Conservation (phyloP, 352 stramenopile genomes). For the Globisporangium sylvaticum region DNA sequence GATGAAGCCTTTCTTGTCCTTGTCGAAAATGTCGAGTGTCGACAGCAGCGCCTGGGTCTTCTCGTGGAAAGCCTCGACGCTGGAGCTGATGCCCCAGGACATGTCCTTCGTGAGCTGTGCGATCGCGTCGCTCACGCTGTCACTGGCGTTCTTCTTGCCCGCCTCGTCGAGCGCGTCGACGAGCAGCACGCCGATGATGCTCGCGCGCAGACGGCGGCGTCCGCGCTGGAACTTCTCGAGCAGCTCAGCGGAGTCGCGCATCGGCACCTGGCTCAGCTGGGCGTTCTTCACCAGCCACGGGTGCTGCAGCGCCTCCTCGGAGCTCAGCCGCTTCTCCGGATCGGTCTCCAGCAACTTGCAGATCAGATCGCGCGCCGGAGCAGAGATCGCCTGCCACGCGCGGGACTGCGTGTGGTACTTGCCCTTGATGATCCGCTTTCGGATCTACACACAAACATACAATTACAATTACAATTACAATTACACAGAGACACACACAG, state of each 20-base stretch:
- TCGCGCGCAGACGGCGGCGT: slow-evolving; percentile 66
- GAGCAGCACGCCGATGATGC: slow-evolving; percentile 74
- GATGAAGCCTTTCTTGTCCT: slow-evolving; percentile 79
- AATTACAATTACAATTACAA: too few species aligned
- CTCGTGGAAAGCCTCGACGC: slow-evolving; percentile 52
- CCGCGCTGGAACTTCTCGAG: slow-evolving; percentile 80
- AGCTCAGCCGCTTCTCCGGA: slow-evolving; percentile 59
- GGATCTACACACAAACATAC: slow-evolving; percentile 45
- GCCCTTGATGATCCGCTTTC: slow-evolving; percentile 71
- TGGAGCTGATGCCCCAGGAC: slow-evolving; percentile 72
- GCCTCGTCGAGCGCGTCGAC: slow-evolving; percentile 52
- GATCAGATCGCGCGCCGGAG: slow-evolving; percentile 63
- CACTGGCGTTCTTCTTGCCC: not conserved
- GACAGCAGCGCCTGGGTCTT: slow-evolving; percentile 68
- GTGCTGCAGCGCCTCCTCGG: slow-evolving; percentile 59
- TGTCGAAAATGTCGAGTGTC: slow-evolving; percentile 73
- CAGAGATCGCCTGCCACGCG: slow-evolving; percentile 71
- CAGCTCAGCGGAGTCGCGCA: slow-evolving; percentile 65
- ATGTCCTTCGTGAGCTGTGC: slow-evolving; percentile 42
- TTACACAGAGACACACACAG: not conserved
- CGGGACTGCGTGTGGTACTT: slow-evolving; percentile 71
- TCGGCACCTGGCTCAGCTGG: slow-evolving; percentile 48
- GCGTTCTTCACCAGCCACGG: slow-evolving; percentile 63
- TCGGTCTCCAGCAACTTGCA: slow-evolving; percentile 65
- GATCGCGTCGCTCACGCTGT: slow-evolving; percentile 20